Conservation (phyloP, 1,284 basidiomycete species). For the Pseudozyma tsukubaensis region DNA sequence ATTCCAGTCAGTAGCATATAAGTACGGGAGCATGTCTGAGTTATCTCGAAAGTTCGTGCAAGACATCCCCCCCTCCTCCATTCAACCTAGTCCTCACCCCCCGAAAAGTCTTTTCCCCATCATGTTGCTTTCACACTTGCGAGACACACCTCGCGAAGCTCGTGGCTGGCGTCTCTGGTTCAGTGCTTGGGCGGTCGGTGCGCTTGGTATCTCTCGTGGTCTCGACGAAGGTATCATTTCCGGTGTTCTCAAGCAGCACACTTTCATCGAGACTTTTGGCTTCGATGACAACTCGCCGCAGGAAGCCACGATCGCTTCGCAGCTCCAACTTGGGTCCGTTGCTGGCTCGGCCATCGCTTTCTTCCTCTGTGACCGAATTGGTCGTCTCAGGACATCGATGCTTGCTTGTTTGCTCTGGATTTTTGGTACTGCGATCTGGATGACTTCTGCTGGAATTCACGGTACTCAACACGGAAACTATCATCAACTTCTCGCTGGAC, state of each 20-base stretch:
- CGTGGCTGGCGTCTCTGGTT: conserved; percentile 47
- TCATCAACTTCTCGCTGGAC: conserved; percentile 49
- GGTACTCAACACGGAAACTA: conserved; percentile 45
- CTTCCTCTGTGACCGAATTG: conserved; percentile 50
- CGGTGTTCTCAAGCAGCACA: conserved; percentile 41
- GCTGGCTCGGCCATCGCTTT: conserved; percentile 57
- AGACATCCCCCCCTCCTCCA: not conserved
- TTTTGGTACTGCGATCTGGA: conserved; percentile 55
- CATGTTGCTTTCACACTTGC: conserved; percentile 43
- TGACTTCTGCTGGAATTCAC: conserved; percentile 41
- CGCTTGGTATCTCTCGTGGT: conserved; percentile 51
- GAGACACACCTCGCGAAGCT: conserved; percentile 43
- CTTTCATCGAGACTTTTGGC: conserved; percentile 41
- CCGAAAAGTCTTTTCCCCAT: not conserved
- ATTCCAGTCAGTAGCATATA: conserved; percentile 2
- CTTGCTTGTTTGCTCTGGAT: conserved; percentile 55
- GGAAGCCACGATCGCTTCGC: conserved; percentile 49
- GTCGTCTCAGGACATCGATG: conserved; percentile 50
- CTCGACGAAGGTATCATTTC: conserved; percentile 58
- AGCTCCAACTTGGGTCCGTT: conserved; percentile 52
- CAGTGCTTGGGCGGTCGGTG: conserved; percentile 45
- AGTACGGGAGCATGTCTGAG: not conserved
- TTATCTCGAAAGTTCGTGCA: not conserved
- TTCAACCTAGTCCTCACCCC: not conserved
- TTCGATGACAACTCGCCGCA: conserved; percentile 48